A percentile compares a stretch with the other conserved stretches of the same genome.
Conservation (phyloP, 2,329 filamentous ascomycete genomes). For the Ophiocordyceps unilateralis region DNA sequence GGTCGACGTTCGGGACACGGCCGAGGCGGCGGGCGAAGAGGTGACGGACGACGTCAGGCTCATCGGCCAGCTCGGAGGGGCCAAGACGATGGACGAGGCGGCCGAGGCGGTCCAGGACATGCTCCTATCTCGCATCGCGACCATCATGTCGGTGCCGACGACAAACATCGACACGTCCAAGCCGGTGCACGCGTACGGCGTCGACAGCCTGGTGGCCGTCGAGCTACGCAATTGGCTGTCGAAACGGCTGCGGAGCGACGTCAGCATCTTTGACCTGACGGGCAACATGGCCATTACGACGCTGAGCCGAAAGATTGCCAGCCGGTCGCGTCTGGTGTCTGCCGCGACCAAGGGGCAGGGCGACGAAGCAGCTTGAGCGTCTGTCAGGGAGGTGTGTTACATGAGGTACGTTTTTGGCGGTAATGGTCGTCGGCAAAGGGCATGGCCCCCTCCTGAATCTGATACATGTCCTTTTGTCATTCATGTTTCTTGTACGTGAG, state of each 20-base stretch:
- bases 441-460: too few relatives aligned
- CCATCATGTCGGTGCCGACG: background rate
- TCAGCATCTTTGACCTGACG: slow-evolving; percentile 1
- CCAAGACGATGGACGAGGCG: background rate
- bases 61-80: background rate
- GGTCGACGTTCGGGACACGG: background rate
- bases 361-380: background rate
- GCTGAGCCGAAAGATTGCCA: background rate
- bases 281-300: background rate
- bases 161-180: background rate
- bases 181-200: slow-evolving; percentile 1
- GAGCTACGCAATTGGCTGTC: slow-evolving; percentile 1
- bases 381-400: too few relatives aligned
- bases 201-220: slow-evolving; percentile 1
- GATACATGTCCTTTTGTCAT: too few relatives aligned
- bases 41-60: background rate
- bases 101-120: background rate
- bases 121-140: background rate
- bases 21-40: background rate
- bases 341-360: background rate
- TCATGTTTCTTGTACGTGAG: too few relatives aligned
- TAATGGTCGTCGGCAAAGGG: too few relatives aligned
- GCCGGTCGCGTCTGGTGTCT: background rate
- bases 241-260: background rate
- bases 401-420: too few relatives aligned